Evolutionary conservation across 495 filamentous ascomycete genomes (phyloP), one percentile per base, ranked within the genome.

Genomic region (Podospora bellae-mahoneyi): DNA sequence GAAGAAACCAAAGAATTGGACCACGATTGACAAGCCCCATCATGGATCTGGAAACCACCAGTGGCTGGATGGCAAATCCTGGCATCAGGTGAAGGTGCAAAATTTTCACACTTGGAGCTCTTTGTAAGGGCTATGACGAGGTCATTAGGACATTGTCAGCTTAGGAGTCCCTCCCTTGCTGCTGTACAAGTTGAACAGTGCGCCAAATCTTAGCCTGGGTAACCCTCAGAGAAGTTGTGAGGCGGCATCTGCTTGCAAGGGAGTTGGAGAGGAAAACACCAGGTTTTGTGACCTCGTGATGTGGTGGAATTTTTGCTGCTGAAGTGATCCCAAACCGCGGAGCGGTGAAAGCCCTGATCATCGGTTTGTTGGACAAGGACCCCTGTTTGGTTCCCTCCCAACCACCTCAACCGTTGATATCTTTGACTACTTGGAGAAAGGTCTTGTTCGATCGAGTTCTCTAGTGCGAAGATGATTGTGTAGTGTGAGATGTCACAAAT

Each of bases 41-140:
- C 34, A 3, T 23, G 23, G 23, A 48, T 63, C 61, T 48, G 32
- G 28, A n/a, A 48, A 19, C 13, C 6, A 10, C 30, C 18, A 63
- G n/a, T 63, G 61, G 61, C 61, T 48, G 34, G 32, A 32, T 23
- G n/a, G 5, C n/a, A 7, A 58, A 58, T 58, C 4, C 18, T 58
- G n/a, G n/a, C 61, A 32, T 63, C 61, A 63, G 61, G 61, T 63
- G 61, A 44, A 48, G 61, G 7, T 48, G 32, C 61, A 32, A 9
- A 63, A n/a, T 63, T 63, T 63, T 63, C 34, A 32, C 18, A 9
- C 34, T 26, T n/a, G 9, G 6, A 2, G n/a, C 61, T 63, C 28
- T 9, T 9, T n/a, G 61, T 44, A 20, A 63, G 16, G 61, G 34
- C 13, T 10, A 32, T 34, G 32, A 5, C 30, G 10, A 63, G 6